Conservation (phyloP, 345 rosid genomes). For the Populus ilicifolia region DNA sequence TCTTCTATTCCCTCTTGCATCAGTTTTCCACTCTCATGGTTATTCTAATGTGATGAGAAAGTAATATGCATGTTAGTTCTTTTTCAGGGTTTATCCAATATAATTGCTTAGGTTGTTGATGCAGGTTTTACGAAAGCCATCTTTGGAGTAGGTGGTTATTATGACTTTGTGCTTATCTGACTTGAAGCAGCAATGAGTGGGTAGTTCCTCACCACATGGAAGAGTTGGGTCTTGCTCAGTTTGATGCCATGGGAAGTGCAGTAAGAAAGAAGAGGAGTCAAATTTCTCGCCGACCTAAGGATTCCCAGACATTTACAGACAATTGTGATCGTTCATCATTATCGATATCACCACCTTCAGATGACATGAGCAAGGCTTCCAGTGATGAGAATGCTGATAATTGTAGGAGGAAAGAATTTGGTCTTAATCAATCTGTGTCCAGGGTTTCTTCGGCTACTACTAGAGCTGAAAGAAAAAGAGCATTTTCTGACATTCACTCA, state of each 20-base stretch:
- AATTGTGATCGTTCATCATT: constrained; percentile 32
- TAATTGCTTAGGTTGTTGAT: neutral
- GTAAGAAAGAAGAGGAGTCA: constrained; percentile 73
- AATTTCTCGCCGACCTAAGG: constrained; percentile 59
- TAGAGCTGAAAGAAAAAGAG: constrained; percentile 27
- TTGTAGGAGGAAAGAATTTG: constrained; percentile 60
- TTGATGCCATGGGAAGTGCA: constrained; percentile 40
- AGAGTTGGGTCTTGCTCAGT: constrained; percentile 31
- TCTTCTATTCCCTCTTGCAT: neutral
- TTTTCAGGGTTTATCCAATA: neutral
- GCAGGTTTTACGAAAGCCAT: neutral
- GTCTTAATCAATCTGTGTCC: constrained; percentile 57
- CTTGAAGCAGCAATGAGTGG: constrained; percentile 12
- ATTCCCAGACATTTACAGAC: constrained; percentile 36
- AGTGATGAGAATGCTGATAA: constrained; percentile 61
- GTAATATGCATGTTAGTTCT: neutral
- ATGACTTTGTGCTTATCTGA: constrained; percentile 3
- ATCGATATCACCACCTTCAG: constrained; percentile 42
- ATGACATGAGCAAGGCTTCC: constrained; percentile 49
- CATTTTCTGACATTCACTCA: constrained; percentile 33
- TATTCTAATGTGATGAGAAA: neutral
- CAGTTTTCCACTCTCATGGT: neutral
- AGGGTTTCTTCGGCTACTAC: constrained; percentile 38
- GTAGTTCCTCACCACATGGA: constrained; percentile 42
- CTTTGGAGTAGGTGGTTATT: neutral